Base-by-base conservation (phyloP, 257 asterid genomes). In the Henckelia pumila region DNA sequence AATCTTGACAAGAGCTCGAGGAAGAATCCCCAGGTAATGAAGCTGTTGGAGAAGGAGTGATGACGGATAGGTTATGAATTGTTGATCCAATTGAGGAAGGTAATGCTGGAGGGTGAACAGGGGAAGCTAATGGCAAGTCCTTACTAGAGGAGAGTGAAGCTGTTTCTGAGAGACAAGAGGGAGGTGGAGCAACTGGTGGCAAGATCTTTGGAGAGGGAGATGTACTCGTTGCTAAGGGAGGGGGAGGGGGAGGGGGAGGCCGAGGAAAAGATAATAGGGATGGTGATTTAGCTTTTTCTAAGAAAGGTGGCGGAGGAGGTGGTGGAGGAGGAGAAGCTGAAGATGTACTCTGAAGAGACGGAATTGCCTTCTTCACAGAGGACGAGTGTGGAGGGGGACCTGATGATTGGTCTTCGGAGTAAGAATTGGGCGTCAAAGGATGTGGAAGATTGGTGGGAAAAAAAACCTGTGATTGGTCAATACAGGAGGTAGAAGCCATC, bases 71-170 rank as follows among this genome's bases (percentile, higher is more conserved):
- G 35, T 55, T 56, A 19, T 47, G 67, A 24, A 44, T 58, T 26
- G 55, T 53, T 37, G 76, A 21, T 17, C 23, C 69, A 33, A 59
- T 68, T 49, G 73, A 70, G 63, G 70, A 75, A 69, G 73, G 29
- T 2, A 71, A 71, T 26, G 79, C 72, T 8, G 81, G 71, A 55
- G 81, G 80, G 24, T 79, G 76, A 30, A 71, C 69, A 0, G 70
- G 20, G 17, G 61, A 17, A 8, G 79, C 22, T 16, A 19, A 33
- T 33, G 28, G 20, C 25, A 16, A 29, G 29, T 61, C 47, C 67
- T 20, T 5, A 33, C 9, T 7, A 62, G 30, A 24, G 26, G 67
- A 7, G 22, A 75, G 60, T 24, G 58, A 52, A 25, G 66, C 59
- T 21, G 64, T 57, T 19, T 28, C 53, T 47, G 16, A 21, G 81